Percentiles rank a stretch among this genome's conserved stretches.
phyloP scores from a whole-genome alignment of 2,329 filamentous ascomycete genomes.

The Microcyclospora tardicrescens region DNA sequence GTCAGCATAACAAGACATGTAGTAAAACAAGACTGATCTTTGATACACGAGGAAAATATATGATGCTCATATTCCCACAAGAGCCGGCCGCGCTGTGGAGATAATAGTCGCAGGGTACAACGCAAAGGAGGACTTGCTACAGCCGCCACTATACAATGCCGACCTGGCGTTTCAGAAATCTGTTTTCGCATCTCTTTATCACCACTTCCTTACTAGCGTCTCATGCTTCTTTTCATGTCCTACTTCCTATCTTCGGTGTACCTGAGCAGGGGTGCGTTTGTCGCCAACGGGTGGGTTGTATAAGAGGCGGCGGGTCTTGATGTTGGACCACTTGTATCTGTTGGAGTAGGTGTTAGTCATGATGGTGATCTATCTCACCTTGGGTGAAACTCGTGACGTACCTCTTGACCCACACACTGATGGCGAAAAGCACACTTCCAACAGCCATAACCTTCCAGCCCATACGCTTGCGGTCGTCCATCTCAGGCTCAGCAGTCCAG shows the following conservation, averaged over 20 bases:
- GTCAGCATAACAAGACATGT: too few species aligned
- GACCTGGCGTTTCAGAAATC: too few species aligned
- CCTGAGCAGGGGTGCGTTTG: constrained; percentile 7
- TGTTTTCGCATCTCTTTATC: neutral
- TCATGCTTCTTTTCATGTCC: neutral
- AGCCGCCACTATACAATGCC: too few species aligned
- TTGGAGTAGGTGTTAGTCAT: neutral
- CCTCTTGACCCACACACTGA: constrained; percentile 96
- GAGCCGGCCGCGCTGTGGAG: too few species aligned
- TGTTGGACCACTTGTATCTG: constrained; percentile 88
- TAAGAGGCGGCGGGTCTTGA: constrained; percentile 85
- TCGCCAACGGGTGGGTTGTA: constrained; percentile 13
- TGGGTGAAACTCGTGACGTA: constrained; percentile 16
- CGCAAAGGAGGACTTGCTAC: too few species aligned
- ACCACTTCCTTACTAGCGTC: neutral
- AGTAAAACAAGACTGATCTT: too few species aligned
- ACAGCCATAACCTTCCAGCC: constrained; percentile 89
- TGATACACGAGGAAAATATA: too few species aligned
- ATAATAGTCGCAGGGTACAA: too few species aligned
- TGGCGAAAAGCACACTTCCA: constrained; percentile 61
- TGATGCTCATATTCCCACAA: too few species aligned
- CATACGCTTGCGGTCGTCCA: constrained; percentile 99
- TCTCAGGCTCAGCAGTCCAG: constrained; percentile 97
- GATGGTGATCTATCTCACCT: neutral
- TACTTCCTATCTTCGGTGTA: constrained; percentile 14